Percentiles rank a stretch among this genome's conserved stretches.
phyloP scores from a whole-genome alignment of 1,284 basidiomycete species.

The Caloboletus inedulis region DNA sequence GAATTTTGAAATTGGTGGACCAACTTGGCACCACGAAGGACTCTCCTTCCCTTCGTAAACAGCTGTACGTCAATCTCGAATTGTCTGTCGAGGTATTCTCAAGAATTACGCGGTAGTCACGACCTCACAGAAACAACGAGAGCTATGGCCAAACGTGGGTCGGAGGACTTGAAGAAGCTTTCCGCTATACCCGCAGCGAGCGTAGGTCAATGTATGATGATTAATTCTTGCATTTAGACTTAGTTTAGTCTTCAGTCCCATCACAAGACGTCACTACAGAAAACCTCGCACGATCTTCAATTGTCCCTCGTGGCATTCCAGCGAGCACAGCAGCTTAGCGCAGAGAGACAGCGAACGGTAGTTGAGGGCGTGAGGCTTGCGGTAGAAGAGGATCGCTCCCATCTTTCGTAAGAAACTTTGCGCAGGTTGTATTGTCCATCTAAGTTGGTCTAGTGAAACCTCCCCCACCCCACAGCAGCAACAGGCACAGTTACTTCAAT shows the following conservation, averaged over 20 bases:
- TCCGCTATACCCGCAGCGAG: conserved; percentile 63
- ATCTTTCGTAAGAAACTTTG: conserved; percentile 28
- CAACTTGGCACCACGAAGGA: conserved; percentile 84
- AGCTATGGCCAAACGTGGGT: conserved; percentile 90
- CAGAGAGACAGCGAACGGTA: conserved; percentile 80
- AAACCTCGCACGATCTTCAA: conserved; percentile 92
- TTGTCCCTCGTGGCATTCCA: conserved; percentile 89
- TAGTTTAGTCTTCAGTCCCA: conserved; percentile 49
- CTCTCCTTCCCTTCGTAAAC: conserved; percentile 71
- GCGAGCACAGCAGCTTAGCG: conserved; percentile 85
- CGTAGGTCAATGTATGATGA: conserved; percentile 40
- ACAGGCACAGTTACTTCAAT: conserved; percentile 70
- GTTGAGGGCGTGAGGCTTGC: conserved; percentile 79
- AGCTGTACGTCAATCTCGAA: conserved; percentile 54
- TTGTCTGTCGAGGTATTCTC: neutral
- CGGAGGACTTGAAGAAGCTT: conserved; percentile 87
- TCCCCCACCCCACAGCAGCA: conserved; percentile 49
- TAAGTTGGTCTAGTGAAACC: conserved; percentile 35
- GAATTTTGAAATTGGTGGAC: conserved; percentile 89
- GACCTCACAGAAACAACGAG: conserved; percentile 93
- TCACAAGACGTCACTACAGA: conserved; percentile 77
- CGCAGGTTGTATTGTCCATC: conserved; percentile 4
- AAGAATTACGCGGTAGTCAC: conserved; percentile 45
- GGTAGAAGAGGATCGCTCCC: conserved; percentile 61
- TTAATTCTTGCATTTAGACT: neutral